Conservation (phyloP, 306 rosid genomes). For the Gastrolobium bilobum region DNA sequence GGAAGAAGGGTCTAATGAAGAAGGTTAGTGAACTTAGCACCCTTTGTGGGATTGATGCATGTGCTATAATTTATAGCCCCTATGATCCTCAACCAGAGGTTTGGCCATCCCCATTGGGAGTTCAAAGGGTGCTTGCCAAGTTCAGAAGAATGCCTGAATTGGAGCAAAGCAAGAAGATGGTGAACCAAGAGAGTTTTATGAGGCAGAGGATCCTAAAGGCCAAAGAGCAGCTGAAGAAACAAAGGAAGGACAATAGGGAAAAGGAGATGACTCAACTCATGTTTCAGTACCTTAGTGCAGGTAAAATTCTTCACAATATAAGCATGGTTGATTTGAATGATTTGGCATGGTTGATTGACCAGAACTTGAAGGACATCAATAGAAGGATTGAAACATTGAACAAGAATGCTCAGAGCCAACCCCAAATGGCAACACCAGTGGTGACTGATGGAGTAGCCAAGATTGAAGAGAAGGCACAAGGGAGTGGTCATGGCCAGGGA, state of each 20-base stretch:
- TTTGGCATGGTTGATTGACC: constrained; percentile 58
- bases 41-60: constrained; percentile 60
- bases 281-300: constrained; percentile 57
- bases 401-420: constrained; percentile 45
- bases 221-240: constrained; percentile 51
- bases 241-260: constrained; percentile 57
- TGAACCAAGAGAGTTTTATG: constrained; percentile 58
- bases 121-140: constrained; percentile 44
- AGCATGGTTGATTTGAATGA: constrained; percentile 58
- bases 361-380: constrained; percentile 55
- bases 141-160: constrained; percentile 56
- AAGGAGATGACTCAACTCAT: constrained; percentile 58
- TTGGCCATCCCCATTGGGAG: constrained; percentile 59
- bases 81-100: constrained; percentile 63
- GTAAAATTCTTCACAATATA: constrained; percentile 50
- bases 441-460: constrained; percentile 32
- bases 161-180: constrained; percentile 64
- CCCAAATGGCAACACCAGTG: constrained; percentile 36
- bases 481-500: constrained; percentile 18
- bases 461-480: constrained; percentile 47
- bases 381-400: constrained; percentile 51
- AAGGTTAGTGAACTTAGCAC: constrained; percentile 60
- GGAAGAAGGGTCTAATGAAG: constrained; percentile 63
- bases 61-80: constrained; percentile 58
- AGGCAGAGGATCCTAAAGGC: constrained; percentile 56